Evolutionary conservation across 83 land plant genomes (phyloP).

Genomic region (Picea mariana): DNA sequence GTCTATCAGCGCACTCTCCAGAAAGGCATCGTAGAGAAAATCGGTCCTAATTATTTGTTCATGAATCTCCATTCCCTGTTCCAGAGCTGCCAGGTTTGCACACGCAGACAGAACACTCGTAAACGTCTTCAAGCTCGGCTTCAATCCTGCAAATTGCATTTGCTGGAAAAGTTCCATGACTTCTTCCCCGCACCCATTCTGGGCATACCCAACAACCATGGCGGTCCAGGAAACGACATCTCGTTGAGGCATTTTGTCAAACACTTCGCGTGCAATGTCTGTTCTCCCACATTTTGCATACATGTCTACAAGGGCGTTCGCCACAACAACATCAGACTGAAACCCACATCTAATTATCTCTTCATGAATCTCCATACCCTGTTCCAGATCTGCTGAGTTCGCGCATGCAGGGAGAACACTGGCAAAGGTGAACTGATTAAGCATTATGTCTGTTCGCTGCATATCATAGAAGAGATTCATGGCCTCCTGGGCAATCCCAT

Average conservation of each 20-base stretch:
- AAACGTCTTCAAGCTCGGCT: slow-evolving; percentile 16
- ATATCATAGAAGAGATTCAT: neutral
- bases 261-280: slow-evolving; percentile 4
- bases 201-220: neutral
- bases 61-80: slow-evolving; percentile 52
- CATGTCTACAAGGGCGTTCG: slow-evolving; percentile 5
- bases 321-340: neutral
- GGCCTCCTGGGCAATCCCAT: neutral
- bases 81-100: slow-evolving; percentile 29
- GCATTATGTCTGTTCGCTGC: neutral
- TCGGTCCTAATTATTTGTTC: neutral
- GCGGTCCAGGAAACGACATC: neutral
- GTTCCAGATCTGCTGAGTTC: neutral
- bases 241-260: neutral
- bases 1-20: neutral
- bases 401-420: slow-evolving; percentile 2
- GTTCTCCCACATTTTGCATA: neutral
- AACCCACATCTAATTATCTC: neutral
- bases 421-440: neutral
- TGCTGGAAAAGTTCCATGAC: neutral
- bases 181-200: neutral
- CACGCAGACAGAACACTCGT: slow-evolving; percentile 47
- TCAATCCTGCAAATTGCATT: neutral
- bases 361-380: neutral
- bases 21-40: neutral